Evolutionary conservation across 2,329 filamentous ascomycete genomes (phyloP).

Genomic region (Colletotrichum graminicola): DNA sequence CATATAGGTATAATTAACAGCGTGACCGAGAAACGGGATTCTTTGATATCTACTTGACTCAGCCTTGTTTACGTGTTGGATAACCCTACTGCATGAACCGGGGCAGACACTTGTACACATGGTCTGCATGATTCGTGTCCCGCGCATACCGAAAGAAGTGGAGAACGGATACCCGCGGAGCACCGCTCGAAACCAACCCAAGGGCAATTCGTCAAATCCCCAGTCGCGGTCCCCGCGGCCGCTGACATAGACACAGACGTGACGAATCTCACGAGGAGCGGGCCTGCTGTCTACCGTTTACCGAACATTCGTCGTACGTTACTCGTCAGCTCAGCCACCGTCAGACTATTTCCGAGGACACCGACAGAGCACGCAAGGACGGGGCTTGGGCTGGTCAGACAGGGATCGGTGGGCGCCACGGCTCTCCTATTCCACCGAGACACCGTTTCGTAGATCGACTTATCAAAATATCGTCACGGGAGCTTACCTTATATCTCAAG

Average conservation of each 20-base stretch:
- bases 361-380: not conserved
- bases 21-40: not conserved
- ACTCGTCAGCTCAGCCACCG: constrained; percentile 1
- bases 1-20: too few relatives aligned
- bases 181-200: not conserved
- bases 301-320: not conserved
- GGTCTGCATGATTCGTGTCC: not conserved
- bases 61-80: too few relatives aligned
- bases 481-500: too few relatives aligned
- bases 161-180: constrained; percentile 15
- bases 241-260: too few relatives aligned
- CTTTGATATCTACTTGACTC: too few relatives aligned
- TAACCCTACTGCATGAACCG: too few relatives aligned
- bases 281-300: not conserved
- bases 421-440: not conserved
- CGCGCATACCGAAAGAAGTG: not conserved
- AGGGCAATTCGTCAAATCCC: not conserved
- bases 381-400: not conserved
- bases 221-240: constrained; percentile 8
- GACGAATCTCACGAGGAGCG: not conserved
- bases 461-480: not conserved
- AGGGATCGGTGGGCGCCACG: not conserved
- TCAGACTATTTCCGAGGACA: constrained; percentile 4
- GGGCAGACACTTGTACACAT: not conserved
- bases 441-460: not conserved